Evolutionary conservation across 176 grass and related monocot species (phyloP).

Genomic region (Guadua angustifolia): DNA sequence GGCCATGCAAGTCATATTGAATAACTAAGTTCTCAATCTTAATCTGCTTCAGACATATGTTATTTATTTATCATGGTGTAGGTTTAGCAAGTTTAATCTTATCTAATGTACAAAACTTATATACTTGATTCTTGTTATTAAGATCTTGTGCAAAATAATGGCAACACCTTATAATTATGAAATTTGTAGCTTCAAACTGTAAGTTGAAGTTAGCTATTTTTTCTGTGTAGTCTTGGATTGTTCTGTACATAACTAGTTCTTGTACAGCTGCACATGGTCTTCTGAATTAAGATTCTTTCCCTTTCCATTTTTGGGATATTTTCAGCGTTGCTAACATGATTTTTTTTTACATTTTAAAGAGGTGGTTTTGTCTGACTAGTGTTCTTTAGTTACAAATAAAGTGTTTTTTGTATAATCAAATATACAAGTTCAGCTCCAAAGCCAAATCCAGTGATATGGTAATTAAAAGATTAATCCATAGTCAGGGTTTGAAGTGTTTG

Average conservation of each 20-base stretch:
- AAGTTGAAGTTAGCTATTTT: not conserved
- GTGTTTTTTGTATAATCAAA: not conserved
- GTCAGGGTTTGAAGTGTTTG: not conserved
- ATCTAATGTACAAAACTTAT: not conserved
- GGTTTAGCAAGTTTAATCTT: not conserved
- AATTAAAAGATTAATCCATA: not conserved
- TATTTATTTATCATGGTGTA: not conserved
- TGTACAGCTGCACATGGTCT: not conserved
- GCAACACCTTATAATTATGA: not conserved
- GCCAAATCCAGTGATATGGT: not conserved
- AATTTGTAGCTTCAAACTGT: constrained; percentile 4
- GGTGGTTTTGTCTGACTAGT: not conserved
- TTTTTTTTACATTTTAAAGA: constrained; percentile 2
- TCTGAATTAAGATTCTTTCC: not conserved
- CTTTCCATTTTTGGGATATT: not conserved
- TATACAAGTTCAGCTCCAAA: not conserved
- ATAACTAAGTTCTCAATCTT: not conserved
- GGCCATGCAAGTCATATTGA: not conserved
- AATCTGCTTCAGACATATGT: not conserved
- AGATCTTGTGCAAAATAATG: constrained; percentile 3
- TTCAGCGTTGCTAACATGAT: not conserved
- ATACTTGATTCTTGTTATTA: constrained; percentile 8
- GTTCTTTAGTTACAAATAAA: constrained; percentile 9
- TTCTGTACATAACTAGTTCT: not conserved
- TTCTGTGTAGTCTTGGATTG: constrained; percentile 14